A percentile compares a stretch with the other conserved stretches of the same genome.
Conservation (phyloP, 495 filamentous ascomycete species). For the Annulohypoxylon stygium region DNA sequence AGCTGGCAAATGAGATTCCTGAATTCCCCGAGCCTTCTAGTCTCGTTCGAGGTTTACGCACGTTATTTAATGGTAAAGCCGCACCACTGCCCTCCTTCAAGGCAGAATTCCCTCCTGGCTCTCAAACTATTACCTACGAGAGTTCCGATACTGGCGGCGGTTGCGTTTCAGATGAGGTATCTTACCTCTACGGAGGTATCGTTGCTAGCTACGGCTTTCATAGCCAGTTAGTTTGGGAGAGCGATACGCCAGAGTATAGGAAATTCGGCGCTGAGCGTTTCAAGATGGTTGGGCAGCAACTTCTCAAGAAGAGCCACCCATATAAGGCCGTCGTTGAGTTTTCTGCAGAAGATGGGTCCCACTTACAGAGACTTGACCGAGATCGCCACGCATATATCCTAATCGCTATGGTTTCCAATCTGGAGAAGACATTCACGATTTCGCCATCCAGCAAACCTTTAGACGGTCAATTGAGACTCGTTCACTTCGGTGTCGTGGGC, state of each 20-base stretch:
- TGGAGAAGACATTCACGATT: conserved; percentile 84
- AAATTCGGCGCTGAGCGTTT: conserved; percentile 81
- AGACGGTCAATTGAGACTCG: conserved; percentile 73
- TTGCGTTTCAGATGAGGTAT: conserved; percentile 26
- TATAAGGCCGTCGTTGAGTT: conserved; percentile 73
- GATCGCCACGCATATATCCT: conserved; percentile 73
- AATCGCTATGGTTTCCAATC: conserved; percentile 77
- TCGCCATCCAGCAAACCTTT: conserved; percentile 76
- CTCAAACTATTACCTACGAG: conserved; percentile 61
- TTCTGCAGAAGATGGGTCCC: conserved; percentile 42
- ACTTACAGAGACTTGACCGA: conserved; percentile 47
- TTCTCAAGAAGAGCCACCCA: conserved; percentile 73
- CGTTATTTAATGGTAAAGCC: conserved; percentile 67
- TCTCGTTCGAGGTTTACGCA: conserved; percentile 65
- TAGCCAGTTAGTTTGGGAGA: conserved; percentile 86
- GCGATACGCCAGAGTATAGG: conserved; percentile 83
- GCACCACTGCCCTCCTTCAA: conserved; percentile 67
- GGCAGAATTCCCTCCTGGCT: conserved; percentile 75
- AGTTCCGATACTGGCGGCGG: conserved; percentile 26
- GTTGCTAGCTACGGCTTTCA: conserved; percentile 92
- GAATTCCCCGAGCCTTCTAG: conserved; percentile 39
- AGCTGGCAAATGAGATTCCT: conserved; percentile 41
- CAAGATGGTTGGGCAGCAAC: conserved; percentile 81
- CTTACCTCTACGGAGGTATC: conserved; percentile 76
- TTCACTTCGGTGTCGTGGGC: conserved; percentile 77